Evolutionary conservation across 2,329 filamentous ascomycete species (phyloP), one percentile per base, ranked within the genome.

Genomic region (Aspergillus costaricaensis): DNA sequence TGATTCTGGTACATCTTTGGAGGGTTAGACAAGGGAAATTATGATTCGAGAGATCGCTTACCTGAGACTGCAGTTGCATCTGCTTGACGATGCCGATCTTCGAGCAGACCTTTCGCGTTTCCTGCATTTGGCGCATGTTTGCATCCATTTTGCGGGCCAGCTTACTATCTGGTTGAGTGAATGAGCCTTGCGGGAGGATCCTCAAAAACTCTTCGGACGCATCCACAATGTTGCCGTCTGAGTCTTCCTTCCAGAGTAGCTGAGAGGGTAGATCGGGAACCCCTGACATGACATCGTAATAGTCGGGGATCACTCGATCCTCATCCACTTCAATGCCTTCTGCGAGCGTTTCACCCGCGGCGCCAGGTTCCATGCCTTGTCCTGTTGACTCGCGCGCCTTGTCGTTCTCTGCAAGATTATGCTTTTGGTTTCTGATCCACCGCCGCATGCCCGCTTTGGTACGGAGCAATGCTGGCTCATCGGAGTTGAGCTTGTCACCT

Each of bases 41-140:
- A 60, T 14, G 32, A 15, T 36, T 36, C 12, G 8, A 30, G 49
- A 52, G 7, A 41, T 27, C 30, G 53, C 71, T 81, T 85, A 92
- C 91, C 85, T 97, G 95, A 55, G 92, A 91, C 76, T 99, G 95
- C 57, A 98, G 87, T 78, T 99, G 95, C 95, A 99, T 99, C 79
- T 99, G 95, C 80, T 98, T 99, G 74, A 99, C 95, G 63, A 99
- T 92, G 52, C 91, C 89, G 74, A 99, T 96, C 79, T 98, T 99
- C 10, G 92, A 92, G 70, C 92, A 96, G 30, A 99, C 85, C 74
- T 97, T 98, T 67, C 95, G 86, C 0, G 95, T 99, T 71, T 98
- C 94, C 75, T 99, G 95, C 84, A 99, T 93, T 73, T 97, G 93
- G 62, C 87, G 87, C 77, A 98, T 91, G 69, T 99, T 99, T 58